Base-by-base conservation (phyloP, 2,329 filamentous ascomycete genomes). In the Neoascochyta sp. region DNA sequence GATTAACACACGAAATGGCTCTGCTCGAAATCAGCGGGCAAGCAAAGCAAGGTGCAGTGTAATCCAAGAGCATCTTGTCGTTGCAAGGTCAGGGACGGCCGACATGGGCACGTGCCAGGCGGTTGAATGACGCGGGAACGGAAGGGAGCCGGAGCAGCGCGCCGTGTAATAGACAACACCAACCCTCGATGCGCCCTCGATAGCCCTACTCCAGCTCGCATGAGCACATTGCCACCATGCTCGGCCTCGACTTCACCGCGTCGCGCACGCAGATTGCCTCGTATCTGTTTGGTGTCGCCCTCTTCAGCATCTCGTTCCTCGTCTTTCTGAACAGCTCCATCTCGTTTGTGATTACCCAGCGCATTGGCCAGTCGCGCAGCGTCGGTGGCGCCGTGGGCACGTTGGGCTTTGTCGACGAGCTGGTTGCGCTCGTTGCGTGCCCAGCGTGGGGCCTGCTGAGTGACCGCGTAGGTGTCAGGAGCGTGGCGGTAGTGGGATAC, bases 231-330 rank as follows among this genome's bases (percentile, higher is more conserved):
- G 19, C 36, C 29, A 51, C 24, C 29, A 62, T 62, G 60, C 52
- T 64, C 44, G 55, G 56, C 39, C 54, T 63, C 28, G 41, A 47
- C 30, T 75, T 81, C 51, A 79, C 75, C 15, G 77, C 75, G n/a
- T 71, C 69, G 12, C 66, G 66, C 41, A 56, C 68, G 2, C 78
- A 81, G 54, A 69, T 74, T 16, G 61, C 75, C 34, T 83, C 85
- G 16, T 93, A 93, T 62, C 78, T 93, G 19, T 73, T 88, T 43
- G 82, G 81, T 57, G 83, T 92, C 53, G 85, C 83, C 39, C 78
- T 93, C 49, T 90, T 90, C 70, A 86, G 81, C 63, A 92, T 93
- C 54, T 83, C 83, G 32, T 92, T 92, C 67, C 81, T 93, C 45
- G 86, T 93, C 52, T 93, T 93, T 66, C 76, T 93, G 41, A 92